Evolutionary conservation across 805 yeast genomes (phyloP).

Genomic region (Yarrowia sp.): DNA sequence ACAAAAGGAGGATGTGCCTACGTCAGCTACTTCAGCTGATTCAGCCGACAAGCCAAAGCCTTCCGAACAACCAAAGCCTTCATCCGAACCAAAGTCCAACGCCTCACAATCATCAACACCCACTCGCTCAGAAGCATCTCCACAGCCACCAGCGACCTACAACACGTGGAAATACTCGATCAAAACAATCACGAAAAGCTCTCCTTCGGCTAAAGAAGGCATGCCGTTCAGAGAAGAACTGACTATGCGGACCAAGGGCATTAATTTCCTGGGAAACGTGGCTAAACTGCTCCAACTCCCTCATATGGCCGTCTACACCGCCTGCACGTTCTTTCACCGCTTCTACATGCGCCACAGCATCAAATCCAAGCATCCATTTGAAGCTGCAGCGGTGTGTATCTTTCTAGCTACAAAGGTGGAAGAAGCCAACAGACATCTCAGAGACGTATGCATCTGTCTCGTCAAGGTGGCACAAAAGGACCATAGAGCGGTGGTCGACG

Average conservation of each 20-base stretch:
- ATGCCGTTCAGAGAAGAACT: conserved; percentile 44
- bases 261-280: conserved; percentile 46
- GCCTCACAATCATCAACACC: too few species aligned
- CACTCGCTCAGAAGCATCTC: neutral
- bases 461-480: conserved; percentile 49
- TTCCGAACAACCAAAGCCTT: too few species aligned
- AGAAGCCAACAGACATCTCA: conserved; percentile 49
- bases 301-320: conserved; percentile 49
- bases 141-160: neutral
- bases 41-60: too few species aligned
- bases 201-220: conserved; percentile 42
- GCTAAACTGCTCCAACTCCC: conserved; percentile 48
- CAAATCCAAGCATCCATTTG: conserved; percentile 47
- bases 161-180: conserved; percentile 26
- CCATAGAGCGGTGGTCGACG: conserved; percentile 43
- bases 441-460: conserved; percentile 51
- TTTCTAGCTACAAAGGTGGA: conserved; percentile 56
- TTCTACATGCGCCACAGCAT: conserved; percentile 51
- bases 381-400: conserved; percentile 50
- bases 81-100: too few species aligned
- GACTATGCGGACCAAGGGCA: conserved; percentile 48
- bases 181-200: conserved; percentile 32
- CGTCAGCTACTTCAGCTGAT: too few species aligned
- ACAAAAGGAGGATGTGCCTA: too few species aligned
- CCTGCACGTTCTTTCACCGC: conserved; percentile 50